phyloP scores from a whole-genome alignment of 352 stramenopile genomes.

The Globisporangium takayamanum region DNA sequence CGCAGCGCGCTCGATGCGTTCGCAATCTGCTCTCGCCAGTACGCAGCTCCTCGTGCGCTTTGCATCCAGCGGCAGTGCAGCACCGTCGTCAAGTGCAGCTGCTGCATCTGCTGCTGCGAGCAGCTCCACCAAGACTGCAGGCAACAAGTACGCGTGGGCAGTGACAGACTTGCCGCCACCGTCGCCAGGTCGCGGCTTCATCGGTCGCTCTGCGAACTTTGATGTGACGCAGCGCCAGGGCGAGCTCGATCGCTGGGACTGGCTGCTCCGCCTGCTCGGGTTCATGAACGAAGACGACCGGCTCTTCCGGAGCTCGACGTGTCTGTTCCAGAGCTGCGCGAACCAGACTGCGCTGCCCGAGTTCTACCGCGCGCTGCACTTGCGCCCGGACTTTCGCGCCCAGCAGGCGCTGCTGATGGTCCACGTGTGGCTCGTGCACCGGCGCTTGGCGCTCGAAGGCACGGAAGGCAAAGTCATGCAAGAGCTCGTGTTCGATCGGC shows the following conservation, averaged over 20 bases:
- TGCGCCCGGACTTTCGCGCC: constrained; percentile 84
- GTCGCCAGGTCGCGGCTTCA: constrained; percentile 58
- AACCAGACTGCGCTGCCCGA: constrained; percentile 70
- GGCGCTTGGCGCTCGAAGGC: constrained; percentile 83
- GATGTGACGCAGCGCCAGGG: constrained; percentile 65
- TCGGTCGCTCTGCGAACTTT: constrained; percentile 75
- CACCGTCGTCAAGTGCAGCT: neutral
- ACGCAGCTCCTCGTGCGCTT: constrained; percentile 17
- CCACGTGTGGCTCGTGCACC: constrained; percentile 96
- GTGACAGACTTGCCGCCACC: constrained; percentile 77
- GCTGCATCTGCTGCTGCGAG: neutral
- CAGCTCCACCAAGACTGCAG: constrained; percentile 6
- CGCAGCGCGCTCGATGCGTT: neutral
- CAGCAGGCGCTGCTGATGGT: constrained; percentile 92
- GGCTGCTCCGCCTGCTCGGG: constrained; percentile 76
- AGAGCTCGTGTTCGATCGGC: constrained; percentile 94
- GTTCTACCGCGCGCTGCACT: constrained; percentile 61
- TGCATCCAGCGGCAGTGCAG: constrained; percentile 13
- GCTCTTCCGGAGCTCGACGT: constrained; percentile 62
- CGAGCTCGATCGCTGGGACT: constrained; percentile 66
- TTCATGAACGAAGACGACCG: constrained; percentile 86
- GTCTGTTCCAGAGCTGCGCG: constrained; percentile 80
- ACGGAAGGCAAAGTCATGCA: constrained; percentile 83
- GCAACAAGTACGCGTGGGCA: constrained; percentile 69
- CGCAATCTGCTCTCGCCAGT: constrained; percentile 2